Conservation (phyloP, 345 rosid species). For the Citrus reticulata region DNA sequence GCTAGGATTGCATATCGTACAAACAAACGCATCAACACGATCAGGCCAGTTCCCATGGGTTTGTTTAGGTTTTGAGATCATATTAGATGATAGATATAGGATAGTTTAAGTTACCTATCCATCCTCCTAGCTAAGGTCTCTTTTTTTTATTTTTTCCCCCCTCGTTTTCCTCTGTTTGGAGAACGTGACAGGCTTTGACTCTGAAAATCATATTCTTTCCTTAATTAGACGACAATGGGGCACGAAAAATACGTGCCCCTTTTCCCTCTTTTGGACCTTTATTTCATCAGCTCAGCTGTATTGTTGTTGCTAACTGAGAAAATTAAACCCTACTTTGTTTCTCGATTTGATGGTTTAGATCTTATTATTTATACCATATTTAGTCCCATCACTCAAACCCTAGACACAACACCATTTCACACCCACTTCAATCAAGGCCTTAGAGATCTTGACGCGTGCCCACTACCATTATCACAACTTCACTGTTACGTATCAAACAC, state of each 20-base stretch:
- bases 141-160: too few species aligned
- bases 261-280: not conserved
- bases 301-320: not conserved
- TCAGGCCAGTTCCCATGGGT: not conserved
- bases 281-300: not conserved
- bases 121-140: not conserved
- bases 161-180: not conserved
- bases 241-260: not conserved
- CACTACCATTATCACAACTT: not conserved
- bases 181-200: not conserved
- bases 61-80: not conserved
- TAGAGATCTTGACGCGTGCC: conserved; percentile 5
- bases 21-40: not conserved
- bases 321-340: not conserved
- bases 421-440: not conserved
- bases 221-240: not conserved
- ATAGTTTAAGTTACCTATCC: not conserved
- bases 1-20: not conserved
- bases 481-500: not conserved
- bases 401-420: conserved; percentile 1
- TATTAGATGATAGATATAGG: not conserved
- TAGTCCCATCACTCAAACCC: conserved; percentile 13
- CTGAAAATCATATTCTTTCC: conserved; percentile 7
- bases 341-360: conserved; percentile 22
- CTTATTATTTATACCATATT: conserved; percentile 1